phyloP scores from a whole-genome alignment of 2,329 filamentous ascomycete species.

The Pseudocercospora cruenta region DNA sequence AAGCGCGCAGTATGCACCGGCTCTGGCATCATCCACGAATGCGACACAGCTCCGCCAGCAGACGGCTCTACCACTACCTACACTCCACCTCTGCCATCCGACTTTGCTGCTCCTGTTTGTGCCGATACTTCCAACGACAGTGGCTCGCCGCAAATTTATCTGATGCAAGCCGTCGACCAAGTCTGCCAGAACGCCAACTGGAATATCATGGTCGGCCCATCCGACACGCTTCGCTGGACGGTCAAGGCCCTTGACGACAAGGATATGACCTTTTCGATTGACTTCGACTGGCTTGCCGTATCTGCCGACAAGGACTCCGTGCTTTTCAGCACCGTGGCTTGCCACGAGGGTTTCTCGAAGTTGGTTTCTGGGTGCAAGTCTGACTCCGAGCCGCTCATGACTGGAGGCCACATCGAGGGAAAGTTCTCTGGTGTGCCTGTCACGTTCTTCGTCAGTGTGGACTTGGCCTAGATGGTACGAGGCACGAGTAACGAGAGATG shows the following conservation, averaged over 20 bases:
- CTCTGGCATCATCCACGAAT: background rate
- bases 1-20: background rate
- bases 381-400: background rate
- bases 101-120: background rate
- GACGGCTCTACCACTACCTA: background rate
- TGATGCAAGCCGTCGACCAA: background rate
- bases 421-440: background rate
- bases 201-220: background rate
- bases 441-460: background rate
- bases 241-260: background rate
- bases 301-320: background rate
- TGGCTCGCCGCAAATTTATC: background rate
- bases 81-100: background rate
- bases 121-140: background rate
- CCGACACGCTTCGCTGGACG: background rate
- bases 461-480: background rate
- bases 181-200: background rate
- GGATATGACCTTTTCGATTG: background rate
- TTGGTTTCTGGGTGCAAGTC: background rate
- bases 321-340: background rate
- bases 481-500: background rate
- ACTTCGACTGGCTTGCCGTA: background rate
- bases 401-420: background rate
- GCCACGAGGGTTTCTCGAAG: background rate
- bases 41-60: background rate